These are phyloP conservation scores for Hydrangea macrophylla DNA, from an alignment of 148 eudicot genomes.

Conservation along the genomic window DNA sequence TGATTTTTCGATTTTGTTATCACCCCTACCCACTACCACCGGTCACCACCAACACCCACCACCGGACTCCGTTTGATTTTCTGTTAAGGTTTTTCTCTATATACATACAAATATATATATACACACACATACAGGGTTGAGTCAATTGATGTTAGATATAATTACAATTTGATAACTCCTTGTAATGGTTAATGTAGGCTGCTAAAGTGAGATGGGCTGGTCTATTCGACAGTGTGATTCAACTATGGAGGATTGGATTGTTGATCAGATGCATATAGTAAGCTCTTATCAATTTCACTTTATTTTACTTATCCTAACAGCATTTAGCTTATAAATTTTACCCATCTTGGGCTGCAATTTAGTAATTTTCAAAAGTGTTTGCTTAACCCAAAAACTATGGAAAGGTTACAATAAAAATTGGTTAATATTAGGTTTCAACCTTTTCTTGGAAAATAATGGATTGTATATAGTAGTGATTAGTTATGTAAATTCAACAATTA, in stretches of 20 bases:
- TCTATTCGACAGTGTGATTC: slow-evolving; percentile 54
- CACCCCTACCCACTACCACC: too few species aligned
- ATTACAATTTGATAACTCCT: background rate
- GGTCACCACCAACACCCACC: too few species aligned
- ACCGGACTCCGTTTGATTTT: too few species aligned
- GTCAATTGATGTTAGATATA: background rate
- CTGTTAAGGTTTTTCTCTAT: background rate
- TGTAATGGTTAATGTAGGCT: slow-evolving; percentile 45
- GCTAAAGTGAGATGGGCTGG: slow-evolving; percentile 87
- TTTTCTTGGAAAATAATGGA: too few species aligned
- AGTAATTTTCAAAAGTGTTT: background rate
- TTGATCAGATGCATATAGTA: slow-evolving; percentile 86
- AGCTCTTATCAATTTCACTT: slow-evolving; percentile 5
- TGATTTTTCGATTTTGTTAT: too few species aligned
- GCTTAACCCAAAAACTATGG: background rate
- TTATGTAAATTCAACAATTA: too few species aligned
- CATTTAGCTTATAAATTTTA: background rate
- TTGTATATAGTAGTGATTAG: too few species aligned
- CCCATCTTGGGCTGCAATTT: background rate
- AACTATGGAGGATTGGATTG: slow-evolving; percentile 69
- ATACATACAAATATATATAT: background rate
- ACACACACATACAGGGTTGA: background rate
- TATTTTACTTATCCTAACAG: background rate
- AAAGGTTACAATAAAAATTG: background rate
- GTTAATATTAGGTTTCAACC: too few species aligned